Conservation (phyloP, 257 asterid genomes). For the Phtheirospermum japonicum region DNA sequence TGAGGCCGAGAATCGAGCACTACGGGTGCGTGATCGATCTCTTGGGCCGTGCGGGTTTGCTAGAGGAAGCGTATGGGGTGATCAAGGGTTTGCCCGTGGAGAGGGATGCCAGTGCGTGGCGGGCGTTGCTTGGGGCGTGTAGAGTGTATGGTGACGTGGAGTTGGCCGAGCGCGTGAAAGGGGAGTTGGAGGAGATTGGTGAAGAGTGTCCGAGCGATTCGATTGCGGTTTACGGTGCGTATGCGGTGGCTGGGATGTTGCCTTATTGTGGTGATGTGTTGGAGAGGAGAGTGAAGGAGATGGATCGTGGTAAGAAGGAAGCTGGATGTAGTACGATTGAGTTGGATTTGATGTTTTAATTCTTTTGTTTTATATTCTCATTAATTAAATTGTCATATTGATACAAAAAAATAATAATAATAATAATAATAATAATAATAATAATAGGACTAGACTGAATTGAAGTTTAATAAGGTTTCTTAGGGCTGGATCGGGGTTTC, state of each 20-base stretch:
- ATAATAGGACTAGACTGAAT: no score
- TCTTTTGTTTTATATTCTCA: no score
- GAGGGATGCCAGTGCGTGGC: conserved; percentile 64
- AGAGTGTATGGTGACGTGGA: conserved; percentile 55
- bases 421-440: no score
- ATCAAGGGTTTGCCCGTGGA: no score
- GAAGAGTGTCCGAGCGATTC: conserved; percentile 52
- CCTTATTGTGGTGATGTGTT: conserved; percentile 20
- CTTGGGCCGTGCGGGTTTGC: conserved; percentile 63
- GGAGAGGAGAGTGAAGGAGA: conserved; percentile 34
- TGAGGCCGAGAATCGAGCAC: conserved; percentile 55
- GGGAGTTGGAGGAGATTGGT: conserved; percentile 35
- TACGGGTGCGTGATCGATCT: conserved; percentile 63
- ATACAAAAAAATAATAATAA: no score
- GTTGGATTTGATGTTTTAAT: neutral
- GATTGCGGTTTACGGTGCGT: conserved; percentile 39
- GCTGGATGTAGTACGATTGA: conserved; percentile 49
- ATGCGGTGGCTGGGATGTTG: conserved; percentile 49
- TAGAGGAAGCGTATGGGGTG: no score
- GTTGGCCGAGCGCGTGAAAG: no score
- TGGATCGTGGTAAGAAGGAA: conserved; percentile 38
- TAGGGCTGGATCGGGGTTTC: no score
- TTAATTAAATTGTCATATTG: no score
- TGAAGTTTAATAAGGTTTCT: no score
- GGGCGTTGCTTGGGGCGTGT: conserved; percentile 63